phyloP scores from a whole-genome alignment of 371 early-diverging fungal species.

The Mucor circinelloides region DNA sequence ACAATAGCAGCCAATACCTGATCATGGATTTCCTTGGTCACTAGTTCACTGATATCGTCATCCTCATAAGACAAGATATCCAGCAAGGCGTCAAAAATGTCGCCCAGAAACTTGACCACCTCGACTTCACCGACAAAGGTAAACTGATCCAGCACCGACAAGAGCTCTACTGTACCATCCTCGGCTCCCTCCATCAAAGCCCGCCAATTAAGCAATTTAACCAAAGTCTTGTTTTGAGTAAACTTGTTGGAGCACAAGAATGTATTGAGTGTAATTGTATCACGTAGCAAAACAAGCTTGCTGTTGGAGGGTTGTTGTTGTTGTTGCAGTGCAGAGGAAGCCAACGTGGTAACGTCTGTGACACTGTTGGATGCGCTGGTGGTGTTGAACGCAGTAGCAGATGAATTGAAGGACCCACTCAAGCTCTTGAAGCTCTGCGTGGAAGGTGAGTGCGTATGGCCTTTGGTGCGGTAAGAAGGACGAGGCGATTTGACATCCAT shows the following conservation, averaged over 20 bases:
- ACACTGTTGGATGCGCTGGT: slow-evolving; percentile 8
- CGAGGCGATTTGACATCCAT: neutral
- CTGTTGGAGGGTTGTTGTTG: slow-evolving; percentile 1
- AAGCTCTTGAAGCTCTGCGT: slow-evolving; percentile 26
- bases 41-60: neutral
- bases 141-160: slow-evolving; percentile 61
- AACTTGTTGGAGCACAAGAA: slow-evolving; percentile 66
- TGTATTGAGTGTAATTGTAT: slow-evolving; percentile 56
- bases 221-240: slow-evolving; percentile 66
- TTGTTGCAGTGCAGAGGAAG: neutral
- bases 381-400: slow-evolving; percentile 9
- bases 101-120: slow-evolving; percentile 69
- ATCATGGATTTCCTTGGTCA: slow-evolving; percentile 20
- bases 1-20: slow-evolving; percentile 60
- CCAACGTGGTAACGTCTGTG: neutral
- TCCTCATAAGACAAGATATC: slow-evolving; percentile 51
- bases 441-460: slow-evolving; percentile 28
- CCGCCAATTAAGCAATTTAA: slow-evolving; percentile 71
- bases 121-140: slow-evolving; percentile 70
- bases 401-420: slow-evolving; percentile 20
- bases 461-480: neutral
- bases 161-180: slow-evolving; percentile 43
- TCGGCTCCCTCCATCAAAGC: slow-evolving; percentile 20
- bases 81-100: slow-evolving; percentile 68
- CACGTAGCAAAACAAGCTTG: slow-evolving; percentile 49